Evolutionary conservation across 169 alveolate genomes (phyloP), one percentile per base, ranked within the genome.

Genomic region (Amoebophrya sp.): DNA sequence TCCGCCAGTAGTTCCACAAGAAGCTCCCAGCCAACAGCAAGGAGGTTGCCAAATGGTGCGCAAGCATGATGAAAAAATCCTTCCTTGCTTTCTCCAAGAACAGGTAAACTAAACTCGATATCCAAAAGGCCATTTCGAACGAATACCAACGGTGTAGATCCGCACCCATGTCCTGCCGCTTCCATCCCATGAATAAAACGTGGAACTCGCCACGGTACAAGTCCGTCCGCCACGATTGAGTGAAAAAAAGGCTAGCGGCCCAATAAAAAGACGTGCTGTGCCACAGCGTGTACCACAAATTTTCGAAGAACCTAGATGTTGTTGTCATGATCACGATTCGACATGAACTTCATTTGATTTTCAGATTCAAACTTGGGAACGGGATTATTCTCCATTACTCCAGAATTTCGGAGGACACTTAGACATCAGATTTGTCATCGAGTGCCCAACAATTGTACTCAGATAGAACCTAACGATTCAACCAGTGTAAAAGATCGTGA

Each of bases 11-110:
- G 78, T 93, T 92, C 92, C 90, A 83, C 53, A 47, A 39, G 89
- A 91, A 94, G 41, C 94, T 91, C 41, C 90, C 23, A 36, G 29
- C 53, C 38, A 94, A 90, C 33, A 94, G 93, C 38, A 33, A 10
- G 83, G 76, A n/a, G 33, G 95, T 94, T 33, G 92, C 94, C 36
- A 91, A 40, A 55, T 94, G 95, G 90, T 94, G 95, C 24, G 91
- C 33, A 12, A 89, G 34, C 53, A 94, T 38, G 38, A 91, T 89
- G 2, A 18, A 0, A 47, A 76, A 90, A 41, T 94, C 95, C 39
- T 65, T 90, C 34, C 95, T 89, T 33, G 41, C 39, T 10, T 91
- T 90, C 76, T 94, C 95, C 26, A 91, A 14, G 54, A 65, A 77
- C 36, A 94, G 77, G 91, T 76, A 93, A 0, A 89, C 39, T 55